These are phyloP conservation scores for Cystoisospora suis DNA, from an alignment of 169 alveolate species.

Conservation along the genomic window DNA sequence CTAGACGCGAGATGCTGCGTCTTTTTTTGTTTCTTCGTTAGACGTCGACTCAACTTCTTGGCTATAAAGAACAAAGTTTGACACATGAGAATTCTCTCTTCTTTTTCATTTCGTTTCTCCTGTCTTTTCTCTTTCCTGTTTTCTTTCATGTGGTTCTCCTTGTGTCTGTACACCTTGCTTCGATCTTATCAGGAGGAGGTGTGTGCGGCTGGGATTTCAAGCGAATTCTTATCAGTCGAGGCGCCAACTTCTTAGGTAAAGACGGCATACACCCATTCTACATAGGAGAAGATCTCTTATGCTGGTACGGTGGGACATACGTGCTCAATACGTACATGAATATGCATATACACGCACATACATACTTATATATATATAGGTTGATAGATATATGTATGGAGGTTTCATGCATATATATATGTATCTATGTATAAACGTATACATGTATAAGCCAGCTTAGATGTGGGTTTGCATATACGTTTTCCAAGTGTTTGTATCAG, in stretches of 20 bases:
- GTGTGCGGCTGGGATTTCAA: slow-evolving; percentile 95
- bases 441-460: background rate
- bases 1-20: no score
- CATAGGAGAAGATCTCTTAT: no score
- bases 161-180: no score
- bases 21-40: no score
- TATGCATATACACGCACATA: background rate
- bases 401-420: background rate
- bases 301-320: no score
- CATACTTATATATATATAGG: background rate
- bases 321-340: background rate
- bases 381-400: background rate
- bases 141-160: background rate
- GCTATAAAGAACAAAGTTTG: no score
- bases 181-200: slow-evolving; percentile 96
- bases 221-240: slow-evolving; percentile 92
- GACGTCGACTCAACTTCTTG: no score
- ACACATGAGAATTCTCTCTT: no score
- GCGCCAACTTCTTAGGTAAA: slow-evolving; percentile 92
- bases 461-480: background rate
- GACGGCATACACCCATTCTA: no score
- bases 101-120: background rate
- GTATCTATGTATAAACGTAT: background rate
- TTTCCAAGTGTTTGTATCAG: no score
- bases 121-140: background rate